Evolutionary conservation across 805 yeast genomes (phyloP), one percentile per base, ranked within the genome.

Genomic region (Candida ipomoeae): DNA sequence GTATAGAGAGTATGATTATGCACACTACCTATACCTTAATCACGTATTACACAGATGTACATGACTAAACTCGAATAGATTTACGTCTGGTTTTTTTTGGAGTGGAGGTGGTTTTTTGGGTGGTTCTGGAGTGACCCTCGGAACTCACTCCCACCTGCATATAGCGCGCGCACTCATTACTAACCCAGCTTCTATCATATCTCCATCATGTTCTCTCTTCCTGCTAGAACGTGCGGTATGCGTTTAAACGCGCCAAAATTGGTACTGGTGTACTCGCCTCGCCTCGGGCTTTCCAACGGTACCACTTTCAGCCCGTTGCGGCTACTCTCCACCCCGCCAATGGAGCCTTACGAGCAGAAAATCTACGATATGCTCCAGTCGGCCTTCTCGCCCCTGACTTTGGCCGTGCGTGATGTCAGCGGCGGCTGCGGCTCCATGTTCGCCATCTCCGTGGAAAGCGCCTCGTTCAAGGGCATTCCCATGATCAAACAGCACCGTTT

Each of bases 361-460:
- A 79, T 90, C 23, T 84, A 72, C 61, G 69, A 75, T 23, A 81
- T 81, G 49, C 71, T 90, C 37, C 60, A 74, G 10, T 66, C 73
- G 21, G 77, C 77, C 48, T 79, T 92, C 44, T 57, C 71, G 6
- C 97, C 99, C 1, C 65, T 69, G 31, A 68, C 67, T 34, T 70
- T 91, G 42, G 74, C 77, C 26, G 97, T 92, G 6, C 74, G 77
- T 55, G 98, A 92, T 64, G 83, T 92, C 7, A 84, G 94, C 26
- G 98, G 75, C 17, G 99, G 99, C 0, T 94, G 99, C 69, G 99
- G 99, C 1, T 90, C 97, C 6, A 94, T 94, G 99, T 94, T 89
- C 70, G 89, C 96, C 44, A 92, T 94, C 46, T 71, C 77, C 51
- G 80, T 94, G 15, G 86, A 83, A 42, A 83, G 94, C 48, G 75